These are phyloP conservation scores for Ottelia alismoides DNA, from an alignment of 106 monocot genomes.

Conservation along the genomic window DNA sequence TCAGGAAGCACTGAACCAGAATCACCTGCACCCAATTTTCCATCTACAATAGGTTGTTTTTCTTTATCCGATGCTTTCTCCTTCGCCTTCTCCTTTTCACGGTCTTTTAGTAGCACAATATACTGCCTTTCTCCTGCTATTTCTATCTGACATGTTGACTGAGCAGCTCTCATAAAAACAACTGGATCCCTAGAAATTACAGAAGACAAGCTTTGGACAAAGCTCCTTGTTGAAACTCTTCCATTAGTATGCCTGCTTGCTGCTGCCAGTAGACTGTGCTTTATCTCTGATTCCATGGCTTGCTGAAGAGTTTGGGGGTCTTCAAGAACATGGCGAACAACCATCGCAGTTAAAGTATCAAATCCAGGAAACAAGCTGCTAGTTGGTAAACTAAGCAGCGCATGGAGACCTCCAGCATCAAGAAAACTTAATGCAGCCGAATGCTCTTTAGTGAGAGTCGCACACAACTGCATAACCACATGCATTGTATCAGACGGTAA, in stretches of 20 bases:
- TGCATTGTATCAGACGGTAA: slow-evolving; percentile 92
- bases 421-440: slow-evolving; percentile 73
- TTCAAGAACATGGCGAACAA: slow-evolving; percentile 93
- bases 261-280: slow-evolving; percentile 64
- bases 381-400: slow-evolving; percentile 68
- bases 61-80: slow-evolving; percentile 62
- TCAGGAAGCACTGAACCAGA: slow-evolving; percentile 5
- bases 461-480: slow-evolving; percentile 85
- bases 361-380: slow-evolving; percentile 87
- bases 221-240: slow-evolving; percentile 63
- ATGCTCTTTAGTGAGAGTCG: slow-evolving; percentile 88
- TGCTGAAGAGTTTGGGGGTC: slow-evolving; percentile 95
- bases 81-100: slow-evolving; percentile 81
- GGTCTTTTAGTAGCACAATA: slow-evolving; percentile 79
- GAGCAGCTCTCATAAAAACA: slow-evolving; percentile 83
- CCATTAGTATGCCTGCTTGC: slow-evolving; percentile 72
- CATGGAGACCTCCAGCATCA: slow-evolving; percentile 69
- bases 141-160: slow-evolving; percentile 85
- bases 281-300: slow-evolving; percentile 95
- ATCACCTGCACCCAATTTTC: slow-evolving; percentile 21
- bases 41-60: slow-evolving; percentile 21
- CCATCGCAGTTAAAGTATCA: slow-evolving; percentile 65
- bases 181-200: slow-evolving; percentile 73
- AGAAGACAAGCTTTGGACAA: slow-evolving; percentile 78
- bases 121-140: slow-evolving; percentile 84